These are phyloP conservation scores for Vitis labrusca DNA, from an alignment of 164 flowering plant species.

Conservation along the genomic window DNA sequence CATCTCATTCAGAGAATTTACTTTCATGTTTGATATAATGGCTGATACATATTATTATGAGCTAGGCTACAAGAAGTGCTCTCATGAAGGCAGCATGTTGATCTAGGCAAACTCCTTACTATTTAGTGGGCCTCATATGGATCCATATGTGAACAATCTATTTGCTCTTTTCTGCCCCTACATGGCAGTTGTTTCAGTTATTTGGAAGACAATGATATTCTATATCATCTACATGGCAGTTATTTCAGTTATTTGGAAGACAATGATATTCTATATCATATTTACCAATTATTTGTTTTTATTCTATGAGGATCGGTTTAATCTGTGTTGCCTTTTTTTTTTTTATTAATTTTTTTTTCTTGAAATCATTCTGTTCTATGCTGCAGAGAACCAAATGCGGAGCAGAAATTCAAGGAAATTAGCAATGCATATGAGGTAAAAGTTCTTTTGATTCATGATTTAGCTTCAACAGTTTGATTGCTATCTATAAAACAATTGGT, in stretches of 20 bases:
- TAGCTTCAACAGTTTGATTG: not conserved
- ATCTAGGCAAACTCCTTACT: not conserved
- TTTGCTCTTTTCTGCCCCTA: too few relatives aligned
- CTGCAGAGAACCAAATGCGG: conserved; percentile 88
- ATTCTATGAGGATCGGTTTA: not conserved
- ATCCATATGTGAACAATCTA: not conserved
- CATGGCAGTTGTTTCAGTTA: too few relatives aligned
- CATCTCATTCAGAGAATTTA: too few relatives aligned
- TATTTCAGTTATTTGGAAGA: too few relatives aligned
- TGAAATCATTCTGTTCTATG: conserved; percentile 5
- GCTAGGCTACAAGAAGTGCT: not conserved
- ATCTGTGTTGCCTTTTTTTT: not conserved
- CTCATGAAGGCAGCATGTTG: not conserved
- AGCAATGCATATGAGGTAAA: conserved; percentile 96
- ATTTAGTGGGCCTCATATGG: not conserved
- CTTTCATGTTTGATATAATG: not conserved
- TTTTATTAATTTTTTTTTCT: not conserved
- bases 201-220: not conserved
- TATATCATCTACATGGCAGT: too few relatives aligned
- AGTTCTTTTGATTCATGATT: not conserved
- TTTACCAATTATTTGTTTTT: not conserved
- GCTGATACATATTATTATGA: not conserved
- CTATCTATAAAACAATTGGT: not conserved
- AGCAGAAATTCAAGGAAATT: conserved; percentile 87
- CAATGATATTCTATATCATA: not conserved